phyloP scores from a whole-genome alignment of 805 yeast genomes.

The Kazachstania bromeliacearum region DNA sequence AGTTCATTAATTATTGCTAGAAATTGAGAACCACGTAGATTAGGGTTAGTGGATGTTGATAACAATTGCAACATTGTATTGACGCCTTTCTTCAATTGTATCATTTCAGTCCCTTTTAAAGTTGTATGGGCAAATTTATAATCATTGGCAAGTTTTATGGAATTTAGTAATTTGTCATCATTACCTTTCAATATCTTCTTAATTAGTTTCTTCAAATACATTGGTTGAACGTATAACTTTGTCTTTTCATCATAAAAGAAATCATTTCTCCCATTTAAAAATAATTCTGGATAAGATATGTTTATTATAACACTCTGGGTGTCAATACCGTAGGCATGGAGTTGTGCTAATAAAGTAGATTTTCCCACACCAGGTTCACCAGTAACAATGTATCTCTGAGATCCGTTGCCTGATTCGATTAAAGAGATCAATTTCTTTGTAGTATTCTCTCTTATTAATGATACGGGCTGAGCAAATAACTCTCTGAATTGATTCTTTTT shows the following conservation, averaged over 20 bases:
- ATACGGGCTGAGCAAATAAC: slow-evolving; percentile 48
- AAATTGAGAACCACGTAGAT: slow-evolving; percentile 38
- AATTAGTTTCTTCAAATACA: slow-evolving; percentile 56
- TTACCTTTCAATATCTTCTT: slow-evolving; percentile 43
- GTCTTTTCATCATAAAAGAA: slow-evolving; percentile 45
- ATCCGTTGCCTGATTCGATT: slow-evolving; percentile 21
- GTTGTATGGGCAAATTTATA: slow-evolving; percentile 28
- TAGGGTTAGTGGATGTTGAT: slow-evolving; percentile 30
- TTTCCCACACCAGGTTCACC: slow-evolving; percentile 79
- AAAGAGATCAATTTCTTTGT: slow-evolving; percentile 33
- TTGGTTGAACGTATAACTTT: slow-evolving; percentile 61
- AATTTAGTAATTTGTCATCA: slow-evolving; percentile 28
- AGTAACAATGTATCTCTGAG: slow-evolving; percentile 45
- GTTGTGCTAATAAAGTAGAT: slow-evolving; percentile 59
- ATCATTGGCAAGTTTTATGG: slow-evolving; percentile 29
- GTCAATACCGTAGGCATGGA: slow-evolving; percentile 24
- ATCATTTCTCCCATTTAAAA: slow-evolving; percentile 68
- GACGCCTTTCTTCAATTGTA: slow-evolving; percentile 21
- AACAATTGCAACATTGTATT: slow-evolving; percentile 38
- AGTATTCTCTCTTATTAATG: slow-evolving; percentile 47
- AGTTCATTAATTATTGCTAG: slow-evolving; percentile 49
- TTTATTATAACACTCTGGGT: slow-evolving; percentile 58
- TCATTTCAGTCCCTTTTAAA: slow-evolving; percentile 21
- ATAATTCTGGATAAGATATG: slow-evolving; percentile 48
- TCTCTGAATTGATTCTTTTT: slow-evolving; percentile 62